Base-by-base conservation (phyloP, 2,329 filamentous ascomycete genomes). In the Ceratocystis alfenasii region DNA sequence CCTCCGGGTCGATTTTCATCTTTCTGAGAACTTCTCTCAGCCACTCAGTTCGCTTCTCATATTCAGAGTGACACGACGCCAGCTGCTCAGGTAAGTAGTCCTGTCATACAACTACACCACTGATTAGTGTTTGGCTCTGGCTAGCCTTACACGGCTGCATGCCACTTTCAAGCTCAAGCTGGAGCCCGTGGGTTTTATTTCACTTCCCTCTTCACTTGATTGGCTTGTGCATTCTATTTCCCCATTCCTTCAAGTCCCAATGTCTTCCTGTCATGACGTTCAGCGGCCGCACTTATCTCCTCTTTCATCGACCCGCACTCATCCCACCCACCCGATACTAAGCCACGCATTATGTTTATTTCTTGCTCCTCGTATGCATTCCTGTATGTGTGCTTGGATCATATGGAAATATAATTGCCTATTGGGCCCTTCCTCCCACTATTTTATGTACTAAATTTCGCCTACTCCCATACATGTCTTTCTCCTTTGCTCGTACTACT, bases 81-180 rank as follows among this genome's bases (percentile, higher is more conserved):
- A 59, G 55, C 28, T 59, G 15, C 55, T 36, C 55, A 59, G 33
- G 55, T 59, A 59, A 59, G 55, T 41, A 41, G 36, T 36, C 55
- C 55, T 59, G 55, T 36, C 5, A 59, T 59, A 59, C 55, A 30
- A 59, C 36, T 41, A 41, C 25, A 59, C 53, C 28, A 57, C 30
- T n/a, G 25, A 33, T 15, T 28, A 4, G 33, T 33, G 55, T 4
- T 36, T 59, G 25, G 55, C 28, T 57, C 28, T 57, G 15, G 17
- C 15, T 36, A 30, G 28, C 55, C 30, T 59, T 59, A 41, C 36
- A 41, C 36, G 4, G 10, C 10, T 15, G 36, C 36, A 41, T 41
- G 36, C 36, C 10, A 41, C 12, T 41, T 41, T 41, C 36, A 41
- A 15, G 36, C 36, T 41, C 36, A 41, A 41, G 10, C 36, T 41